A percentile compares a stretch with the other conserved stretches of the same genome.
phyloP scores from a whole-genome alignment of 2,329 filamentous ascomycete genomes.

The Neonectria coccinea region DNA sequence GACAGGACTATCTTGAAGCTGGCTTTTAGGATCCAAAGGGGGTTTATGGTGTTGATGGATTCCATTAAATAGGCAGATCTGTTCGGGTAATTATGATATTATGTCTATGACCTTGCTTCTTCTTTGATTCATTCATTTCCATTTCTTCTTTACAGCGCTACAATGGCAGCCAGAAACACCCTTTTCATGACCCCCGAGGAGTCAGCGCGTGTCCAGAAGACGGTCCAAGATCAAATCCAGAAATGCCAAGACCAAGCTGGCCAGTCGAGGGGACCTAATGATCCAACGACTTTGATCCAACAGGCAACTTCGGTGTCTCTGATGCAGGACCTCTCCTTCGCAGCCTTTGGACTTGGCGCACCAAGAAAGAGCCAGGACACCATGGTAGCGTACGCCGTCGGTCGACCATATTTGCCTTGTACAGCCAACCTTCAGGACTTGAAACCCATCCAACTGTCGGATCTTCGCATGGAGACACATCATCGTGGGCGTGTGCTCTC shows the following conservation, averaged over 20 bases:
- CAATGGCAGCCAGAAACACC: conserved; percentile 43
- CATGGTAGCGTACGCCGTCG: conserved; percentile 46
- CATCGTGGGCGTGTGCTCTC: conserved; percentile 45
- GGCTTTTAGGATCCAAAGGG: background rate
- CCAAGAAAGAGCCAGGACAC: conserved; percentile 35
- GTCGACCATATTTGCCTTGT: conserved; percentile 45
- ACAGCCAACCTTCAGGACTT: conserved; percentile 34
- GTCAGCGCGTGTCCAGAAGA: conserved; percentile 44
- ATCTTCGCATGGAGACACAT: conserved; percentile 48
- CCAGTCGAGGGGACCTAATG: conserved; percentile 34
- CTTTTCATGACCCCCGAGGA: conserved; percentile 50
- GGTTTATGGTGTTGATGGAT: background rate
- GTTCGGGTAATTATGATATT: background rate
- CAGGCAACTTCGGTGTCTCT: conserved; percentile 47
- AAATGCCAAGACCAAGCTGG: conserved; percentile 41
- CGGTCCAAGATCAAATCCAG: conserved; percentile 35
- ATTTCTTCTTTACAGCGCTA: background rate
- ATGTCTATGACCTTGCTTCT: too few species aligned
- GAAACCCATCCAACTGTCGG: conserved; percentile 39
- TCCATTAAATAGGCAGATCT: background rate
- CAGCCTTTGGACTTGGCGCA: conserved; percentile 30
- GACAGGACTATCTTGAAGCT: background rate
- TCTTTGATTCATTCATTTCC: background rate
- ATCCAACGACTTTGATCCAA: conserved; percentile 36
- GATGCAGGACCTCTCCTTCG: conserved; percentile 49